Evolutionary conservation across 208 protist species (phyloP).

Genomic region (Leishmania lainsoni): DNA sequence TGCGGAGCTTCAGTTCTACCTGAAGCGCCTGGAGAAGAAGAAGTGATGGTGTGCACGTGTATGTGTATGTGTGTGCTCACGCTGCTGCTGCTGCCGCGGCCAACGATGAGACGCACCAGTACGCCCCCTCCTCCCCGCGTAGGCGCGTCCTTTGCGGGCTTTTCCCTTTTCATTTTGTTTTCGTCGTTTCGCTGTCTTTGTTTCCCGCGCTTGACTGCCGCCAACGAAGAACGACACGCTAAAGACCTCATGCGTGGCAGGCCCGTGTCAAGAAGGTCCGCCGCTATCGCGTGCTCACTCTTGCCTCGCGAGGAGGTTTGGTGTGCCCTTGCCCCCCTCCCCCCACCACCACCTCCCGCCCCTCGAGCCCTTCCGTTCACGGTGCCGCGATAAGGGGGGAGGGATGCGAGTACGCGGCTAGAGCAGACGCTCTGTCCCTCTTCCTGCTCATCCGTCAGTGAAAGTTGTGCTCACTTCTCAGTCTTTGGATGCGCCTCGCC

Average conservation of each 20-base stretch:
- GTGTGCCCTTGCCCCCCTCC: neutral
- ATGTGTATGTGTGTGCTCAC: neutral
- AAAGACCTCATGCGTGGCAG: neutral
- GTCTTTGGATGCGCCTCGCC: neutral
- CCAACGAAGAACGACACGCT: neutral
- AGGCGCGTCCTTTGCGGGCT: neutral
- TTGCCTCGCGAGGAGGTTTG: neutral
- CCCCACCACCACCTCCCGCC: too few species aligned
- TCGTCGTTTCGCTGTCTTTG: constrained; percentile 4
- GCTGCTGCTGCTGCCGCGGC: neutral
- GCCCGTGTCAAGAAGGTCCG: neutral
- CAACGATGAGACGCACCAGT: too few species aligned
- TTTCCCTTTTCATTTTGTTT: neutral
- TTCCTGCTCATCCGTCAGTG: too few species aligned
- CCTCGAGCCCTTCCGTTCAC: neutral
- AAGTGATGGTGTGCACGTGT: constrained; percentile 77
- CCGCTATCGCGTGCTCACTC: neutral
- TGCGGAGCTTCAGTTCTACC: constrained; percentile 99
- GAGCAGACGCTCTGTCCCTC: neutral
- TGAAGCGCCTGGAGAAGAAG: constrained; percentile 98
- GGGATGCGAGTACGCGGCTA: neutral
- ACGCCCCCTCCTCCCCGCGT: too few species aligned
- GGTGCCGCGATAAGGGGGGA: neutral
- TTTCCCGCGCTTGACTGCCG: neutral
- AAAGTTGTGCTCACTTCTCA: neutral